Evolutionary conservation across 768 basidiomycete genomes (phyloP), one percentile per base, ranked within the genome.

Genomic region (Tulasnella sp.): DNA sequence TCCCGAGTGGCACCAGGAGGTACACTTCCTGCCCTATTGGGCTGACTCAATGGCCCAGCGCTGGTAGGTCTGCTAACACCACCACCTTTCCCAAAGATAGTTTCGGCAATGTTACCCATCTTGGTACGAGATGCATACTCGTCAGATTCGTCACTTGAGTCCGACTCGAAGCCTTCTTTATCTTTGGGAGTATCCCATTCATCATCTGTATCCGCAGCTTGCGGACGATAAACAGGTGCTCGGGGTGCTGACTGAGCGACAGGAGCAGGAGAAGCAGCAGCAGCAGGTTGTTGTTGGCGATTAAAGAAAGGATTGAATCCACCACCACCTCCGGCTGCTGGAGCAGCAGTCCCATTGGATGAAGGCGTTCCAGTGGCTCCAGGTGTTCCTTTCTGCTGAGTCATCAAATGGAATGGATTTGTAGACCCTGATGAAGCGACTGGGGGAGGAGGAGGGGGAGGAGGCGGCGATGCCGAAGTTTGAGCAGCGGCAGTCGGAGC

Each of bases 181-280:
- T 91, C 88, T 59, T 76, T 69, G 43, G 87, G 69, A n/a, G 79
- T 78, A 48, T 82, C 88, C 88, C 89, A 92, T 44, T 89, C 87
- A 15, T 85, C 83, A 1, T 84, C 81, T 28, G 40, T 51, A 13
- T 70, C 68, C 29, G 69, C 70, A 2, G 66, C 64, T 1, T 81
- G 72, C 0, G 77, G 16, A 32, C 24, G 27, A 22, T 35, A 68
- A 51, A 47, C 25, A 40, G 58, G 57, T 20, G 68, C 56, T 15
- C 66, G 58, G 53, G 65, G 56, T 39, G 31, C 20, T 19, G 58
- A 37, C 16, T 50, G 28, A 10, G 49, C 15, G 19, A 32, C 56
- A 19, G 44, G 25, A 10, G 53, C 45, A 16, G 67, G 61, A 5
- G 53, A 31, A 58, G 61, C 44, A 39, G 54, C 45, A 37, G 70